Percentiles rank a stretch among this genome's conserved stretches.
These are phyloP conservation scores for Ettlia oleoabundans DNA, from an alignment of 139 green algal genomes.

Conservation along the genomic window DNA sequence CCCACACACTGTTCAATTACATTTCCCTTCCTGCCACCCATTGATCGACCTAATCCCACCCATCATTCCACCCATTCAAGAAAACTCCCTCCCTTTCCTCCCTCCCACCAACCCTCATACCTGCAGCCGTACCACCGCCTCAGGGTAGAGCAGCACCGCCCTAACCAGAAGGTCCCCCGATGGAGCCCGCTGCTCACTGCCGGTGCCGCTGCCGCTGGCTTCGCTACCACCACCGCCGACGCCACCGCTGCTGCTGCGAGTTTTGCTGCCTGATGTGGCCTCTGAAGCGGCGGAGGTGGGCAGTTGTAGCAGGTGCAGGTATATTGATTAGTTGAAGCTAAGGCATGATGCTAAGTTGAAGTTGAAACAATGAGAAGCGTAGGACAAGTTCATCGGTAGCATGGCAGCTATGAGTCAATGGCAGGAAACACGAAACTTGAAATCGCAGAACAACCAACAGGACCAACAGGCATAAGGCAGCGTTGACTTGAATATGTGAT, in stretches of 20 bases:
- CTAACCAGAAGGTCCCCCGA: constrained; percentile 57
- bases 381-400: no score
- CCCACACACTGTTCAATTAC: no score
- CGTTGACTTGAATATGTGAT: no score
- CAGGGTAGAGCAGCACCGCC: constrained; percentile 81
- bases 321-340: neutral
- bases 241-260: neutral
- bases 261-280: neutral
- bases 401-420: no score
- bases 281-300: constrained; percentile 1
- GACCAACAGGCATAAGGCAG: no score
- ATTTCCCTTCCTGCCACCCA: no score
- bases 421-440: no score
- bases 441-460: no score
- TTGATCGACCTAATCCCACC: no score
- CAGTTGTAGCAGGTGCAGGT: neutral
- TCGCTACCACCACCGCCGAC: neutral
- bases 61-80: no score
- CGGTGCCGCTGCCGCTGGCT: constrained; percentile 16
- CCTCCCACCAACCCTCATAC: no score
- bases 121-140: constrained; percentile 65
- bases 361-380: neutral
- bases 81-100: no score
- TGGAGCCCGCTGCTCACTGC: constrained; percentile 38
- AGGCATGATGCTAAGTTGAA: neutral